A percentile compares a stretch with the other conserved stretches of the same genome.
These are phyloP conservation scores for Tritrichomonas musculus DNA, from an alignment of 208 protist genomes.

Conservation along the genomic window DNA sequence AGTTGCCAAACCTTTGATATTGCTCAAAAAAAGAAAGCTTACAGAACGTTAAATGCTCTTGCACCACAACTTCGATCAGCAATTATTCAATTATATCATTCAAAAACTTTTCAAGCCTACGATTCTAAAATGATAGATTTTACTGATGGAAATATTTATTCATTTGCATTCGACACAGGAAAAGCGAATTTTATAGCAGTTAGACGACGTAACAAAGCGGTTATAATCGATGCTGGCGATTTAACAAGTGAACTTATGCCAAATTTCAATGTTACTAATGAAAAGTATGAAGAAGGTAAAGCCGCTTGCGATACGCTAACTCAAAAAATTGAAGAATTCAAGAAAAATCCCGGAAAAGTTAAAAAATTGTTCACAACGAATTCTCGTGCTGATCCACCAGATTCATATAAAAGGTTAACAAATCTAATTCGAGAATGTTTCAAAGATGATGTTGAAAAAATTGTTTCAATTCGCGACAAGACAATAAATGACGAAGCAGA, in stretches of 20 bases:
- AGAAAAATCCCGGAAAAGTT: not conserved
- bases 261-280: not conserved
- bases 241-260: too few relatives aligned
- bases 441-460: not conserved
- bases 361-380: not conserved
- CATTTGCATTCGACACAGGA: not conserved
- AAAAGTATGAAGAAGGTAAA: too few relatives aligned
- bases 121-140: not conserved
- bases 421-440: not conserved
- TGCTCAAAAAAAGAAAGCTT: not conserved
- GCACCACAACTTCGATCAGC: not conserved
- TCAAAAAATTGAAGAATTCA: not conserved
- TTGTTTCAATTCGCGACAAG: not conserved
- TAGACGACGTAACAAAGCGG: not conserved
- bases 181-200: not conserved
- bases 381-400: not conserved
- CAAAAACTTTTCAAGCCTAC: not conserved
- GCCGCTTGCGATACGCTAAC: too few relatives aligned
- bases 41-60: not conserved
- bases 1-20: not conserved
- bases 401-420: not conserved
- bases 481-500: not conserved
- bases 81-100: not conserved
- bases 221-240: not conserved
- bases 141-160: not conserved